These are phyloP conservation scores for Mycena pura DNA, from an alignment of 768 basidiomycete genomes.

Conservation along the genomic window DNA sequence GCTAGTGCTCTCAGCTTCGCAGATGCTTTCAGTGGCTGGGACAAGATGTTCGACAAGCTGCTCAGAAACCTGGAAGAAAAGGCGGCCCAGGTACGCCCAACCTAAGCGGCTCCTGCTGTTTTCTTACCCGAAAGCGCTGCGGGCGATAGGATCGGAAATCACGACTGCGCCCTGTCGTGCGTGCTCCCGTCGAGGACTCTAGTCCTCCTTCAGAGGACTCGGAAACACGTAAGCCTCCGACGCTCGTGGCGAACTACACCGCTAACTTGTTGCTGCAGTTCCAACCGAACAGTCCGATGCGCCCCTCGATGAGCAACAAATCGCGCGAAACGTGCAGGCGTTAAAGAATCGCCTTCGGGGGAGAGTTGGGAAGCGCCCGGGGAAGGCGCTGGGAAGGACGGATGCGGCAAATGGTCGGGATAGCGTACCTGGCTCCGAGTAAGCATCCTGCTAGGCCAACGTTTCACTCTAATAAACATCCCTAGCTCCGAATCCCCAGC, in stretches of 20 bases:
- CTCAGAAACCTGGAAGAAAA: conserved; percentile 78
- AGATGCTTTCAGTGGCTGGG: conserved; percentile 81
- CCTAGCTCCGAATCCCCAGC: conserved; percentile 65
- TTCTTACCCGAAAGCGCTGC: not conserved
- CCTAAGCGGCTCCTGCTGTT: not conserved
- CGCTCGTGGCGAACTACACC: not conserved
- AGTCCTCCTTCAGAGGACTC: conserved; percentile 66
- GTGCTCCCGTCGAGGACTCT: conserved; percentile 43
- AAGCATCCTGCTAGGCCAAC: conserved; percentile 35
- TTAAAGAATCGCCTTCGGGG: conserved; percentile 86
- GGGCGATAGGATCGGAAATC: conserved; percentile 71
- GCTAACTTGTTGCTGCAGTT: conserved; percentile 36
- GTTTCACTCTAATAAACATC: not conserved
- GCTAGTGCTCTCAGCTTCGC: conserved; percentile 69
- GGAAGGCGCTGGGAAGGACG: conserved; percentile 53
- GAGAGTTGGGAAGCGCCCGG: conserved; percentile 66
- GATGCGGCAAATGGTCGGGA: conserved; percentile 63
- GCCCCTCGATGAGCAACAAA: conserved; percentile 84
- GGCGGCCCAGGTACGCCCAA: conserved; percentile 62
- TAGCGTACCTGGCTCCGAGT: conserved; percentile 76
- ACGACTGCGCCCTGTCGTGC: conserved; percentile 55
- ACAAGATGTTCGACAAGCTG: conserved; percentile 77
- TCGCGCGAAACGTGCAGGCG: conserved; percentile 90
- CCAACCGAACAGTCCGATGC: conserved; percentile 57
- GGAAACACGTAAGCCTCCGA: conserved; percentile 54